phyloP scores from a whole-genome alignment of 352 stramenopile genomes.

The Pythium periplocum region DNA sequence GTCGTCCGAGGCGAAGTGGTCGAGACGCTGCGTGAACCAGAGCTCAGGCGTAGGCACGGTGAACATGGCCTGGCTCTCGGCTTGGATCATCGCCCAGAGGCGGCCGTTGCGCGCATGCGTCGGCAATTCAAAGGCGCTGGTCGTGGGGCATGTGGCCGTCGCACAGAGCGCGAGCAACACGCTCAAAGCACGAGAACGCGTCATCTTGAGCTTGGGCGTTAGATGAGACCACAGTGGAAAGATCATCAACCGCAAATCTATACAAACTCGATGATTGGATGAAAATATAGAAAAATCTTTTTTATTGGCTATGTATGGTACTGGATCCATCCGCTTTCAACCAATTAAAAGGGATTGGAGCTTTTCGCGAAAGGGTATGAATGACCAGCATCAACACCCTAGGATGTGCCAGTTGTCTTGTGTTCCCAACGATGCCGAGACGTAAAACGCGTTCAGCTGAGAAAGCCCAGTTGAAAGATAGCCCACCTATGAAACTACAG shows the following conservation, averaged over 20 bases:
- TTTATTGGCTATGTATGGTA: neutral
- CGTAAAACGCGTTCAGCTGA: too few species aligned
- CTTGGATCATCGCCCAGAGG: slow-evolving; percentile 49
- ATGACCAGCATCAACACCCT: too few species aligned
- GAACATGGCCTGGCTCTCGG: slow-evolving; percentile 43
- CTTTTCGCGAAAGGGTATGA: too few species aligned
- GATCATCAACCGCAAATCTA: too few species aligned
- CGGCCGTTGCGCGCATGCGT: slow-evolving; percentile 39
- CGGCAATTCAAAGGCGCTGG: slow-evolving; percentile 7
- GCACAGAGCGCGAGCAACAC: slow-evolving; percentile 6
- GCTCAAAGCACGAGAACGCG: neutral
- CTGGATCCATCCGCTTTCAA: neutral
- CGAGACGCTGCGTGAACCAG: slow-evolving; percentile 67
- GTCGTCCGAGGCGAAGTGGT: slow-evolving; percentile 38
- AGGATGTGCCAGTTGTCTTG: too few species aligned
- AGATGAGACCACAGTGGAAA: too few species aligned
- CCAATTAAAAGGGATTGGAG: slow-evolving; percentile 1
- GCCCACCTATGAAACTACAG: too few species aligned
- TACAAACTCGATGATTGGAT: too few species aligned
- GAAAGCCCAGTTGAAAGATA: too few species aligned
- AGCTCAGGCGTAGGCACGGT: slow-evolving; percentile 27
- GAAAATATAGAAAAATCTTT: neutral
- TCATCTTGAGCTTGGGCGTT: too few species aligned
- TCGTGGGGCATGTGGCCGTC: neutral
- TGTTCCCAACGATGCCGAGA: too few species aligned